Evolutionary conservation across 768 basidiomycete genomes (phyloP), one percentile per base, ranked within the genome.

Genomic region (Podaxis sp.): DNA sequence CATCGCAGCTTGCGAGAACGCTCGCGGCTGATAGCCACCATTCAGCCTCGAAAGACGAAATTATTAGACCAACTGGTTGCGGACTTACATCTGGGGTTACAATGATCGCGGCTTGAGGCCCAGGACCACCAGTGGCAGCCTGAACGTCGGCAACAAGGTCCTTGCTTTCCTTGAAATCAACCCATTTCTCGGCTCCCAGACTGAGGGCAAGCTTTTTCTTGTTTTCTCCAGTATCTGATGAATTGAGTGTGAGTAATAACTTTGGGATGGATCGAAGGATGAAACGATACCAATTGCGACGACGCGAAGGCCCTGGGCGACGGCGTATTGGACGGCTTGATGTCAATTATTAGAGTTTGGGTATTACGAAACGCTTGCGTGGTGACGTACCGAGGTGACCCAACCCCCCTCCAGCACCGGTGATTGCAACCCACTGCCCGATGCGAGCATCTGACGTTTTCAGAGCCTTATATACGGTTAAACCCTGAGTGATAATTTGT

Each of bases 401-500:
- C 26, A 94, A 85, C 13, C 93, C 92, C 57, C 90, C 90, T 3
- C 90, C 91, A 2, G 90, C 91, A 51, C 91, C 91, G 12, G 89
- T 86, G 56, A 94, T 76, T 19, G 86, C 88, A 64, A 92, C 78
- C 85, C 86, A 92, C 59, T 96, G 85, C 26, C 92, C 90, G 7
- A 86, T 81, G 33, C 74, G 78, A 8, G 85, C 81, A 56, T 82
- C 76, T 53, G 84, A 82, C 71, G 88, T 81, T 73, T 94, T 95
- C 68, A 96, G 76, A 0, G 92, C 94, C 61, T 90, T 88, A 70
- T 93, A 96, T 1, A 92, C 91, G 2, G 94, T 95, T 19, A 96
- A 77, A 53, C 91, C 92, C 87, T 89, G 26, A 28, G 4, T 28
- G 0, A 28, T 28, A 5, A 28, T 52, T 40, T 24, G 7, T 40